These are phyloP conservation scores for Naumovozyma castellii DNA, from an alignment of 805 yeast species.

Conservation along the genomic window DNA sequence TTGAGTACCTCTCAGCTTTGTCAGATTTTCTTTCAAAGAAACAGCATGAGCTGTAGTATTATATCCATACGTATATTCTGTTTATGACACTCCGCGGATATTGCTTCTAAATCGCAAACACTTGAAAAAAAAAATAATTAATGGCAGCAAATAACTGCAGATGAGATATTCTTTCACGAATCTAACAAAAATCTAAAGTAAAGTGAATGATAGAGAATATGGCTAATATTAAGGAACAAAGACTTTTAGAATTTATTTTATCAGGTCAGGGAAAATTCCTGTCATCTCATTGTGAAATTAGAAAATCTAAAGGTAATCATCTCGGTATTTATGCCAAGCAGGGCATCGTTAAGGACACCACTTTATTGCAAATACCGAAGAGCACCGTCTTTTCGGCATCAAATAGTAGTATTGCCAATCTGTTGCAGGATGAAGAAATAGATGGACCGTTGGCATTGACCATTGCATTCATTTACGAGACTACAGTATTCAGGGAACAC, in stretches of 20 bases:
- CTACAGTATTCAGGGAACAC: constrained; percentile 36
- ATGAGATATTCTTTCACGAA: no score
- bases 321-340: no score
- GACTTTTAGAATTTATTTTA: constrained; percentile 44
- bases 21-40: no score
- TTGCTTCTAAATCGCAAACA: background rate
- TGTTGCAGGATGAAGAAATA: constrained; percentile 50
- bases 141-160: no score
- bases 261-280: constrained; percentile 47
- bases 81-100: background rate
- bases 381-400: constrained; percentile 46
- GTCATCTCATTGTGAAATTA: constrained; percentile 36
- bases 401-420: constrained; percentile 54
- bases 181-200: no score
- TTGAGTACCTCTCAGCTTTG: no score
- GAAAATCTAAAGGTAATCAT: no score
- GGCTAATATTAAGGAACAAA: constrained; percentile 2
- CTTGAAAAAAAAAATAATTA: background rate
- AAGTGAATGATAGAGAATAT: no score
- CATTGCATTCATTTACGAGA: constrained; percentile 65
- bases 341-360: constrained; percentile 30
- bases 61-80: no score
- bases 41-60: no score
- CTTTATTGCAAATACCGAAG: constrained; percentile 55
- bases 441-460: constrained; percentile 61